A percentile compares a stretch with the other conserved stretches of the same genome.
Conservation (phyloP, 2,329 filamentous ascomycete genomes). For the Sclerotiophoma versabilis region DNA sequence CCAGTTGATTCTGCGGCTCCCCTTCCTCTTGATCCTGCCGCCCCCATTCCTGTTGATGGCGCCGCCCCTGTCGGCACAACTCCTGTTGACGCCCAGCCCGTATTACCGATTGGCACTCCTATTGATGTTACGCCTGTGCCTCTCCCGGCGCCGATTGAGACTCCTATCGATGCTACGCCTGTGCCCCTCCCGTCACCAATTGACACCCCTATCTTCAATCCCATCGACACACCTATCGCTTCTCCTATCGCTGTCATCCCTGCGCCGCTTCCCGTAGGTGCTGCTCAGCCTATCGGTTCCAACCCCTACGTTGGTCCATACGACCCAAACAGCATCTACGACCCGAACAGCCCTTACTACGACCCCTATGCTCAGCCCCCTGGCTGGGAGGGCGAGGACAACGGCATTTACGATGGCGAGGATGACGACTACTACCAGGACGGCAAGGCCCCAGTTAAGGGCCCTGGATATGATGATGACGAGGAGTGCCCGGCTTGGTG, state of each 20-base stretch:
- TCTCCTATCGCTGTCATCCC: not conserved
- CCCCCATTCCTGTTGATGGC: too few species aligned
- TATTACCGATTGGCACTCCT: too few species aligned
- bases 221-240: not conserved
- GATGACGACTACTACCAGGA: conserved; percentile 5
- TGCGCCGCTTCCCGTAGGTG: not conserved
- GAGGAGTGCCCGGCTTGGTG: conserved; percentile 26
- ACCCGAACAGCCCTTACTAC: conserved; percentile 12
- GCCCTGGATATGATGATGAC: conserved; percentile 8
- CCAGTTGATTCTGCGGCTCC: too few species aligned
- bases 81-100: too few species aligned
- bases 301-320: conserved; percentile 1
- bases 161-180: not conserved
- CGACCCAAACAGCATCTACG: conserved; percentile 6
- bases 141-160: too few species aligned
- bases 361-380: conserved; percentile 9
- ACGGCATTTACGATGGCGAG: conserved; percentile 21
- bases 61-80: too few species aligned
- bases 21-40: too few species aligned
- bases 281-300: conserved; percentile 1
- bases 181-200: not conserved
- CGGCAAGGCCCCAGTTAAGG: not conserved
- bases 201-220: not conserved
- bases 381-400: conserved; percentile 19
- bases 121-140: too few species aligned